Evolutionary conservation across 306 rosid genomes (phyloP).

Genomic region (Trichosanthes cucumerina): DNA sequence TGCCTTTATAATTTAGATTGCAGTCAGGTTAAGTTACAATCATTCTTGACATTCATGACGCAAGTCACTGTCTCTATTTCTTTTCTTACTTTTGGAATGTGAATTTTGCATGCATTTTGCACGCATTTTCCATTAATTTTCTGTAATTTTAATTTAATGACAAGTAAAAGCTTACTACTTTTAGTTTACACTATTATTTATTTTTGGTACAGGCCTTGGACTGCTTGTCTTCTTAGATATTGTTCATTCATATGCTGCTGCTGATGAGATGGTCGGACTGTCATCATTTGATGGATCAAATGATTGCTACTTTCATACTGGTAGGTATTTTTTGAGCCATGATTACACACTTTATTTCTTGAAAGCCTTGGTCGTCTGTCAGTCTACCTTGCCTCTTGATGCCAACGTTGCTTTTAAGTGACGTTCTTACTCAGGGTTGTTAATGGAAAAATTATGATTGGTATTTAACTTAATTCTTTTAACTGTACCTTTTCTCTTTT

Average conservation of each 20-base stretch:
- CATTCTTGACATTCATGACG: not conserved
- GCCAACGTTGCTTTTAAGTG: not conserved
- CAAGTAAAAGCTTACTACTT: not conserved
- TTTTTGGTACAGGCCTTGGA: constrained; percentile 54
- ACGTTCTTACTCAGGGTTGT: not conserved
- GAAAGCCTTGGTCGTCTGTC: not conserved
- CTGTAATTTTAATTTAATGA: not conserved
- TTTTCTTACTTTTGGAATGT: not conserved
- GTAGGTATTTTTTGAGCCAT: constrained; percentile 54
- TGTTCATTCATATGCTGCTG: constrained; percentile 92
- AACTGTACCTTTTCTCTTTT: not conserved
- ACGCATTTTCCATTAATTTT: not conserved
- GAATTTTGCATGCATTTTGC: not conserved
- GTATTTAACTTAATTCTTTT: not conserved
- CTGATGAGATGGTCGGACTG: constrained; percentile 95
- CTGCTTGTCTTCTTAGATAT: constrained; percentile 82
- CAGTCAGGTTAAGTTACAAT: not conserved
- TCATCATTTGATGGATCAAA: constrained; percentile 86
- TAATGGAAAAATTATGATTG: not conserved
- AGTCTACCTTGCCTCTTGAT: not conserved
- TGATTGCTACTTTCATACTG: constrained; percentile 87
- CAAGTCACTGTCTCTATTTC: not conserved
- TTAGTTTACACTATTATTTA: not conserved
- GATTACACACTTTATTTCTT: not conserved
- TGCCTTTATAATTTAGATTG: not conserved